These are phyloP conservation scores for Litchi chinensis DNA, from an alignment of 345 rosid species.

Conservation along the genomic window DNA sequence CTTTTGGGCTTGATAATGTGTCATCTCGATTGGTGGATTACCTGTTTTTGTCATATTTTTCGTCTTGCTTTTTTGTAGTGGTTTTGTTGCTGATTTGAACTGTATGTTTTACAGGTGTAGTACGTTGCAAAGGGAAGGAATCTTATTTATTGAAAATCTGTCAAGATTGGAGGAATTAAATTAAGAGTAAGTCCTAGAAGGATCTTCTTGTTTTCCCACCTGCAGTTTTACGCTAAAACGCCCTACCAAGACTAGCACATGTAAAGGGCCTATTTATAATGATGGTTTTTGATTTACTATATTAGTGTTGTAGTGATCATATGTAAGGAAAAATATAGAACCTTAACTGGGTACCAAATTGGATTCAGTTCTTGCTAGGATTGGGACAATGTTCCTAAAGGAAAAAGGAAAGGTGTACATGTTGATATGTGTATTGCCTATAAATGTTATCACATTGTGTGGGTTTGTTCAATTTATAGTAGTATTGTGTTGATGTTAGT, in stretches of 20 bases:
- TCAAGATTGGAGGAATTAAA: conserved; percentile 38
- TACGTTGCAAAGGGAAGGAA: background rate
- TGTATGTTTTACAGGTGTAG: conserved; percentile 23
- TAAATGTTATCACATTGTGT: background rate
- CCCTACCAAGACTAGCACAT: background rate
- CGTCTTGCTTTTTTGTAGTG: background rate
- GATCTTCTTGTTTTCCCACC: conserved; percentile 2
- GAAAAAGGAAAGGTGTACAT: background rate
- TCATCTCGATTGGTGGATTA: conserved; percentile 4
- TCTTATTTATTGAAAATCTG: conserved; percentile 13
- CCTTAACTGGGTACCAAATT: too few relatives aligned
- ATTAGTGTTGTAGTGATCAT: background rate
- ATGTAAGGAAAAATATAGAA: background rate
- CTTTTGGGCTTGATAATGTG: conserved; percentile 32
- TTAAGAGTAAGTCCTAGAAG: conserved; percentile 25
- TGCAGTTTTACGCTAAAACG: background rate
- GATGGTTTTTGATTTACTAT: background rate
- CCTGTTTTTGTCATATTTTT: background rate
- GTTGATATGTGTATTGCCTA: background rate
- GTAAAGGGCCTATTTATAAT: background rate
- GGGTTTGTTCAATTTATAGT: background rate
- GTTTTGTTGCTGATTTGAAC: background rate
- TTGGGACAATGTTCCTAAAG: background rate
- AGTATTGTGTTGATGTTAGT: background rate
- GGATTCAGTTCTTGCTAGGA: background rate